Evolutionary conservation across 1,139 yeast species (phyloP).

Genomic region (Taiozyma onychis): DNA sequence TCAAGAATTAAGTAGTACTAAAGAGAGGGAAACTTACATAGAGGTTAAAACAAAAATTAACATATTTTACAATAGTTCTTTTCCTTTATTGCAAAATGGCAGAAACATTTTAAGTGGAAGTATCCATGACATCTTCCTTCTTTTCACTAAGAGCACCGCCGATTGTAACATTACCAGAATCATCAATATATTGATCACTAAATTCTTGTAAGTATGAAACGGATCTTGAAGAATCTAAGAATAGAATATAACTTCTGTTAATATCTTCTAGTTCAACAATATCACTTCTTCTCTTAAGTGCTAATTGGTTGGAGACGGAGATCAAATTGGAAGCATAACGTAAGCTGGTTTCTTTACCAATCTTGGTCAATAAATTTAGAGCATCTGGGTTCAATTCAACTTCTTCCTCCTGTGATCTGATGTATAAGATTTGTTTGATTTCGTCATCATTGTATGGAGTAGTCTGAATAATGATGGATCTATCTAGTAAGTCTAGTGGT

Average conservation of each 20-base stretch:
- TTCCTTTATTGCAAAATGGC: slow-evolving; percentile 1
- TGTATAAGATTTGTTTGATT: slow-evolving; percentile 76
- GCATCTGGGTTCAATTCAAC: slow-evolving; percentile 83
- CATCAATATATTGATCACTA: slow-evolving; percentile 65
- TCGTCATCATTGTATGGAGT: slow-evolving; percentile 72
- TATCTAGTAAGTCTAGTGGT: slow-evolving; percentile 89
- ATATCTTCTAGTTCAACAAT: slow-evolving; percentile 77
- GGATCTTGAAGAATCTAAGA: slow-evolving; percentile 83
- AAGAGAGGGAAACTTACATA: not conserved
- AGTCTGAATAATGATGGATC: slow-evolving; percentile 91
- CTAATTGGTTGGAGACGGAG: slow-evolving; percentile 80
- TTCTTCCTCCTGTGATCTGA: slow-evolving; percentile 96
- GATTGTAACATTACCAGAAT: slow-evolving; percentile 57
- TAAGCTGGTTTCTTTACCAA: slow-evolving; percentile 87
- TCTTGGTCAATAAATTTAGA: slow-evolving; percentile 81
- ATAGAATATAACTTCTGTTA: slow-evolving; percentile 80
- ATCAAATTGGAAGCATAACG: slow-evolving; percentile 92
- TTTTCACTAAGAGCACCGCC: slow-evolving; percentile 25
- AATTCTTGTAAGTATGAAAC: slow-evolving; percentile 73
- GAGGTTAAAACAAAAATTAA: slow-evolving; percentile 1
- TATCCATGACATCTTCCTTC: slow-evolving; percentile 41
- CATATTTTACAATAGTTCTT: slow-evolving; percentile 2
- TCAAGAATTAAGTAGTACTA: not conserved
- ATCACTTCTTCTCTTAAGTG: slow-evolving; percentile 69
- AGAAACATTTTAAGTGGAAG: slow-evolving; percentile 18